Base-by-base conservation (phyloP, 2,329 filamentous ascomycete genomes). In the Talaromyces sp. region DNA sequence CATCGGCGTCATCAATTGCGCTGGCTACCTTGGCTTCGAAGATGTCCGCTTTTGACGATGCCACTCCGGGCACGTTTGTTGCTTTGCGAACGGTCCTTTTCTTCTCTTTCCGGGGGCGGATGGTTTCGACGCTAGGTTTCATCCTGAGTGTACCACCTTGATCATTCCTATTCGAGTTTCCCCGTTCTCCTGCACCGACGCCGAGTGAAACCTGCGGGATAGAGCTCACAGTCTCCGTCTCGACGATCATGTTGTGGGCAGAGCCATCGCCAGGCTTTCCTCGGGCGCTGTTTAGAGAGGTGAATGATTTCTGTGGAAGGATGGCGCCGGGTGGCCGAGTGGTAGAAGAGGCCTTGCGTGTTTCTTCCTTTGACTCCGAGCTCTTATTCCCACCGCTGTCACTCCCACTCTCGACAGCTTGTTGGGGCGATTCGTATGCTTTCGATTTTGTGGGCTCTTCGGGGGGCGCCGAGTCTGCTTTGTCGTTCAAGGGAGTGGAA, bases 11-110 rank as follows among this genome's bases (percentile, higher is more conserved):
- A 73, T 98, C 94, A 58, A 99, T 92, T 8, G 94, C 94, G 74
- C 89, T 97, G 57, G 94, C 94, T 67, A 99, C 92, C 73, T 96
- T 96, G 68, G 93, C 92, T 79, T 98, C 95, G 74, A 99, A 99
- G 57, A 98, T 92, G 76, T 99, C 95, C 72, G 95, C 94, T 80
- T 98, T 98, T 63, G 93, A 96, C 16, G 92, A 95, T 88, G 83
- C 75, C 18, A 69, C 68, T 30, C 67, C 68, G 3, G 61, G 55
- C 33, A 59, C 51, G 28, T 62, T 62, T 3, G 68, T 63, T 62
- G 91, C 85, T 76, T 96, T 96, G 64, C 92, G 88, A 55, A 83
- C 78, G 40, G 83, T 78, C 76, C 88, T 92, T 80, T 91, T 96
- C 80, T 94, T 94, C 59, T 97, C 92, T 79, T 95, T 97, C 79